Conservation (phyloP, 371 early-diverging fungal genomes). For the Haplosporangium sp. region DNA sequence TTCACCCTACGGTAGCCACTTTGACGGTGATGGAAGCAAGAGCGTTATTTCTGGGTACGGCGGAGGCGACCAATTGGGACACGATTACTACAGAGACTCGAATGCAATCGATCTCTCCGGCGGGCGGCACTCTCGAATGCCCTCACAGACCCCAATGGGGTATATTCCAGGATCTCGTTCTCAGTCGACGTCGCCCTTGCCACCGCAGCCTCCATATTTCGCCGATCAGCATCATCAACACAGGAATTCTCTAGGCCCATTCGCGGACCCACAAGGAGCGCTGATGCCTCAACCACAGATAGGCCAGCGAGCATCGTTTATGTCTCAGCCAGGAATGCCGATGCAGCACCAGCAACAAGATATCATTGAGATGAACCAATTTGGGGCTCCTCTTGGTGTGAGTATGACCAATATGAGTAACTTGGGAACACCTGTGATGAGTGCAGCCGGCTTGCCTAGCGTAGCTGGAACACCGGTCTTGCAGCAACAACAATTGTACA, state of each 20-base stretch:
- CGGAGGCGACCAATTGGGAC: constrained; percentile 30
- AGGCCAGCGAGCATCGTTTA: constrained; percentile 15
- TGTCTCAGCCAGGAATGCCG: too few relatives aligned
- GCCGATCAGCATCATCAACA: constrained; percentile 10
- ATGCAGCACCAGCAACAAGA: constrained; percentile 9
- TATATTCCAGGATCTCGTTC: constrained; percentile 21
- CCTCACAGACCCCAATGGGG: constrained; percentile 26
- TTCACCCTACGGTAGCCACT: constrained; percentile 24
- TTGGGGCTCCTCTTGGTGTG: constrained; percentile 28
- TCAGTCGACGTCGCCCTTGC: constrained; percentile 19
- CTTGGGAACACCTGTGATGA: constrained; percentile 24
- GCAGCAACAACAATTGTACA: constrained; percentile 22
- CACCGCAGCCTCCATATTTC: constrained; percentile 7
- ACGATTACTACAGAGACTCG: constrained; percentile 49
- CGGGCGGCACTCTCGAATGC: constrained; percentile 30
- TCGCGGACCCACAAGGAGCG: constrained; percentile 37
- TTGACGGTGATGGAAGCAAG: constrained; percentile 27
- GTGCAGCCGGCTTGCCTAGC: constrained; percentile 10
- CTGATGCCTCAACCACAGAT: constrained; percentile 22
- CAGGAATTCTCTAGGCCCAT: constrained; percentile 16
- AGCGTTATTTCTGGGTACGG: constrained; percentile 40
- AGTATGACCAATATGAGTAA: constrained; percentile 22
- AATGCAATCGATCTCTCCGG: constrained; percentile 36
- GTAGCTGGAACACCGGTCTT: constrained; percentile 22
- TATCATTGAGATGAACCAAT: constrained; percentile 41